Evolutionary conservation across 202 grass and related monocot species (phyloP).

Genomic region (Eragrostis tef): DNA sequence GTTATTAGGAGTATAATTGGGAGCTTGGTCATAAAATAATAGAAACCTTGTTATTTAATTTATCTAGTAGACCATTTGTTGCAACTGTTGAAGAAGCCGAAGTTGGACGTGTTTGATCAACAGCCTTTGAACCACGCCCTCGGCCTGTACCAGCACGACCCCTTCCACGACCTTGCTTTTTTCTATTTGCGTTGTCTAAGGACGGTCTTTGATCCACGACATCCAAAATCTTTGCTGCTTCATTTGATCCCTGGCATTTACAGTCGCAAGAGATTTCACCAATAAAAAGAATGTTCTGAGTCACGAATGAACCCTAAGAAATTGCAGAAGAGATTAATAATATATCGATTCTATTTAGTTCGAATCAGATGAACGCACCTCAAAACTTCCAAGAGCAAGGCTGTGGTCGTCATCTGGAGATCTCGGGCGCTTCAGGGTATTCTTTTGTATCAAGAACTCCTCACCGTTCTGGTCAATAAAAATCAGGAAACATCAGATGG

Average conservation of each 20-base stretch:
- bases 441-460: conserved; percentile 92
- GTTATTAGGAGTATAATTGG: not conserved
- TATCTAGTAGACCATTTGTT: conserved; percentile 80
- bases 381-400: conserved; percentile 59
- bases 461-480: conserved; percentile 64
- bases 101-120: conserved; percentile 59
- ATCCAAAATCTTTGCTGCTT: conserved; percentile 59
- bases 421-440: conserved; percentile 75
- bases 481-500: conserved; percentile 17
- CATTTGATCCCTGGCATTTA: conserved; percentile 61
- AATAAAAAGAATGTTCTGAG: conserved; percentile 9
- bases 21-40: conserved; percentile 20
- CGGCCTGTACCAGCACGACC: conserved; percentile 69
- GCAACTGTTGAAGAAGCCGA: conserved; percentile 47
- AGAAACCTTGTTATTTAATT: conserved; percentile 60
- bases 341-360: conserved; percentile 14
- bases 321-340: conserved; percentile 1
- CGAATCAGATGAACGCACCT: conserved; percentile 57
- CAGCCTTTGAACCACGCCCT: conserved; percentile 74
- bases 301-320: not conserved
- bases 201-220: conserved; percentile 55
- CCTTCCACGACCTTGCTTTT: conserved; percentile 80
- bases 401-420: conserved; percentile 58
- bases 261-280: conserved; percentile 40
- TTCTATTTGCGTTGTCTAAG: conserved; percentile 68